phyloP scores from a whole-genome alignment of 441 rosid genomes.

The Brassica balearica region DNA sequence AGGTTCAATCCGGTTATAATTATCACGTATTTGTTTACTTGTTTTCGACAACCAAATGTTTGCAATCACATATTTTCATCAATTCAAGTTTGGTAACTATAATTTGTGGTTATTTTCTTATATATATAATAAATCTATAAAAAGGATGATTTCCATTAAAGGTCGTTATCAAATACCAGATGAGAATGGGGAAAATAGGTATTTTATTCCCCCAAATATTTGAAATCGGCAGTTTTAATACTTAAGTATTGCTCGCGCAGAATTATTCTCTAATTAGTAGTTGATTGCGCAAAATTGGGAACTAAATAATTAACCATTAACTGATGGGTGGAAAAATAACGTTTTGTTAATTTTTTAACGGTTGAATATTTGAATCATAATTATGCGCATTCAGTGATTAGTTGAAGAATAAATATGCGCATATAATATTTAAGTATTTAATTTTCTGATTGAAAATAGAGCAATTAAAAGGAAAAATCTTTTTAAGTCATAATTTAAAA shows the following conservation, averaged over 20 bases:
- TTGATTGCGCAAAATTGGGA: neutral
- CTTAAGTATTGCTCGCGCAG: neutral
- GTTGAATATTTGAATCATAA: neutral
- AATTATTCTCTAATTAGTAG: too few relatives aligned
- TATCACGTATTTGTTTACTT: neutral
- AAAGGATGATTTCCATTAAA: slow-evolving; percentile 3
- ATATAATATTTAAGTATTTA: too few relatives aligned
- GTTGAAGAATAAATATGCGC: neutral
- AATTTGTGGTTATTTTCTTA: slow-evolving; percentile 1
- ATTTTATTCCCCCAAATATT: too few relatives aligned
- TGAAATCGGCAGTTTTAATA: neutral
- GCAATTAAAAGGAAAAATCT: too few relatives aligned
- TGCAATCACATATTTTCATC: neutral
- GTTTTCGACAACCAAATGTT: neutral
- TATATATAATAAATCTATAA: neutral
- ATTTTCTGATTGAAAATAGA: too few relatives aligned
- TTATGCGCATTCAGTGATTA: neutral
- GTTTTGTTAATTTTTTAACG: neutral
- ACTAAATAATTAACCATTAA: too few relatives aligned
- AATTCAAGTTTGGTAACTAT: slow-evolving; percentile 1
- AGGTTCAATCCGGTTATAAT: neutral
- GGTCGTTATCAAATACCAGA: slow-evolving; percentile 24
- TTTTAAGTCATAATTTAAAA: too few relatives aligned
- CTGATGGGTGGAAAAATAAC: too few relatives aligned
- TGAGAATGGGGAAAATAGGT: too few relatives aligned